Percentiles rank a stretch among this genome's conserved stretches.
Conservation (phyloP, 2,329 filamentous ascomycete genomes). For the Geosmithia putterillii region DNA sequence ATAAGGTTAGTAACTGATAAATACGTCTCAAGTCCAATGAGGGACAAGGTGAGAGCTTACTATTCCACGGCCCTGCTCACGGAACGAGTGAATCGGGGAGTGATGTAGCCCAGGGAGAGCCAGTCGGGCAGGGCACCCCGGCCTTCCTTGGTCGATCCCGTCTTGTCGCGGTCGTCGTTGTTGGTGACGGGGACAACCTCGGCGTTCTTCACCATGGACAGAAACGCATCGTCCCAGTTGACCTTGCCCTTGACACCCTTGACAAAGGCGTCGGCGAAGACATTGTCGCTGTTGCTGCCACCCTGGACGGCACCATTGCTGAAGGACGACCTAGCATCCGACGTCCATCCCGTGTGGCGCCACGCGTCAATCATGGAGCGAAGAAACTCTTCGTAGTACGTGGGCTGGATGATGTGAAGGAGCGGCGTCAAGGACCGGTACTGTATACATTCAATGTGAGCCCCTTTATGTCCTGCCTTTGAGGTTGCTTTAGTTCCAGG, state of each 20-base stretch:
- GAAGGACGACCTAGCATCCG: conserved; percentile 55
- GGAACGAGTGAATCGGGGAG: conserved; percentile 45
- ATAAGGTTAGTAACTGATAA: background rate
- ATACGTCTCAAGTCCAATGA: background rate
- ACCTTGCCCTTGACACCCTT: conserved; percentile 52
- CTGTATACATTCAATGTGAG: conserved; percentile 5
- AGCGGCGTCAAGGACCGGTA: conserved; percentile 55
- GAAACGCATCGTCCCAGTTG: conserved; percentile 51
- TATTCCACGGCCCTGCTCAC: conserved; percentile 58
- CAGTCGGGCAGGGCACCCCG: conserved; percentile 59
- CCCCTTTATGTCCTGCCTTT: background rate
- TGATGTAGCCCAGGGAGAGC: conserved; percentile 53
- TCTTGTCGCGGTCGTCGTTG: conserved; percentile 40
- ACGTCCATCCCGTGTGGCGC: conserved; percentile 50
- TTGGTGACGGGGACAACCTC: conserved; percentile 50
- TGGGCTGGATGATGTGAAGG: conserved; percentile 52
- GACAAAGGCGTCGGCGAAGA: conserved; percentile 60
- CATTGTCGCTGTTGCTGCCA: conserved; percentile 58
- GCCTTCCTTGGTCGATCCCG: conserved; percentile 54
- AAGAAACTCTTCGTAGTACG: conserved; percentile 51
- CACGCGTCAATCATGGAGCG: conserved; percentile 58
- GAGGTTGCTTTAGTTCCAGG: background rate
- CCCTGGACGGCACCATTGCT: conserved; percentile 59
- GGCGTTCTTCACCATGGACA: conserved; percentile 55
- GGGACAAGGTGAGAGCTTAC: conserved; percentile 11